Base-by-base conservation (phyloP, 2,329 filamentous ascomycete genomes). In the Pseudovirgaria hyperparasitica region DNA sequence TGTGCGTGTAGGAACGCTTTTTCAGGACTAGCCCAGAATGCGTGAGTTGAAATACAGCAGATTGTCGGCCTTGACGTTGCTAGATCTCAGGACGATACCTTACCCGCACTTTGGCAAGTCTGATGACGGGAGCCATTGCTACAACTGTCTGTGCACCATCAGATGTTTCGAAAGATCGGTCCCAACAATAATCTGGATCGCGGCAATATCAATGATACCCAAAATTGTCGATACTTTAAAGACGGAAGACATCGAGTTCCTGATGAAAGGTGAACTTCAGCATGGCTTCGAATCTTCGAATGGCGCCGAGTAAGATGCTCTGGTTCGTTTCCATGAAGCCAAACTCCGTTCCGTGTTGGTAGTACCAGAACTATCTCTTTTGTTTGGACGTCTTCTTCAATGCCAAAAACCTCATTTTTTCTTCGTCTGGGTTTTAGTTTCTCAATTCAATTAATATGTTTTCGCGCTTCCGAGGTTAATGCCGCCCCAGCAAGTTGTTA, bases 221-320 rank as follows among this genome's bases (percentile, higher is more conserved):
- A 48, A 61, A 4, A 31, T 60, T 6, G 33, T 38, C 5, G 40
- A 46, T 0, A 51, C 56, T 4, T 33, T 59, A 5, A 40, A 43
- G 4, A 49, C 54, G 9, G 58, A 62, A 36, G 58, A 58, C 0
- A 48, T 48, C 1, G 40, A 49, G 2, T 62, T 62, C 26, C 45
- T 62, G 3, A 60, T 62, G 56, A 60, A 57, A 28, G 59, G 59
- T 62, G 58, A 58, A 58, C 54, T 6, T 58, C 58, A 1, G 58
- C 58, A 1, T 62, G 58, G 59, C 25, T 62, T 7, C 41, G 58
- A 33, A 36, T 62, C 25, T 62, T 7, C 41, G 58, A 33, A 36
- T 62, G 2, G 58, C 58, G 56, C 58, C 59, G 0, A 56, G 61
- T 23, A 62, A 58, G 1, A 48, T 62, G n/a, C 40, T 62, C 28